Evolutionary conservation across 306 rosid genomes (phyloP).

Genomic region (Cucumis melo): DNA sequence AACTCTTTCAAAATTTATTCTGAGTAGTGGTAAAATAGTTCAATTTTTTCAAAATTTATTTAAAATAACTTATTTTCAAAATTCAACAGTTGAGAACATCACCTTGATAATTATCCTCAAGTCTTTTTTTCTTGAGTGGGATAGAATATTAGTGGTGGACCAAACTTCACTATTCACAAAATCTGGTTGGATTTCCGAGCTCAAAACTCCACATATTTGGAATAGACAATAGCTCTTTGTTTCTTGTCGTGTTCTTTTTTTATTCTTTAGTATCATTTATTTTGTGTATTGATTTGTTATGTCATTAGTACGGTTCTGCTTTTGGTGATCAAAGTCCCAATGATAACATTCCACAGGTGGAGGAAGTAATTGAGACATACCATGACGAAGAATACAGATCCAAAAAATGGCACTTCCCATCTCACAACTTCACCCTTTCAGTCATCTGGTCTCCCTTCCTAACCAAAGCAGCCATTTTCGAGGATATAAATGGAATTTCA

Average conservation of each 20-base stretch:
- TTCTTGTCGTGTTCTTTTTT: constrained; percentile 1
- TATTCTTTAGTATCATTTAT: background rate
- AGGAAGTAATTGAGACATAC: constrained; percentile 53
- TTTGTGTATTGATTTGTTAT: background rate
- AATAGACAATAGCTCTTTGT: background rate
- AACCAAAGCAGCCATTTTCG: constrained; percentile 47
- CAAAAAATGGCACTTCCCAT: constrained; percentile 56
- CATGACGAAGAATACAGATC: constrained; percentile 72
- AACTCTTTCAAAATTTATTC: too few relatives aligned
- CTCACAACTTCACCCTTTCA: constrained; percentile 69
- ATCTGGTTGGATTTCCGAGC: background rate
- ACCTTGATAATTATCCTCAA: too few relatives aligned
- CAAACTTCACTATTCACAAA: background rate
- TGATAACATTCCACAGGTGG: constrained; percentile 42
- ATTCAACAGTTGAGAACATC: too few relatives aligned
- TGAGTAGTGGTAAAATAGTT: too few relatives aligned
- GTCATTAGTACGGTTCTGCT: constrained; percentile 6
- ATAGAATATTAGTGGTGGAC: background rate
- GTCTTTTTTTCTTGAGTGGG: too few relatives aligned
- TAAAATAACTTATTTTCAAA: too few relatives aligned
- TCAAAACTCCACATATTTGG: background rate
- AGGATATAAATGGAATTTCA: constrained; percentile 64
- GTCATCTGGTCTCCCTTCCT: constrained; percentile 80
- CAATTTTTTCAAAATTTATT: too few relatives aligned
- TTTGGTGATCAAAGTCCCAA: constrained; percentile 8